Base-by-base conservation (phyloP, 1,284 basidiomycete species). In the Agaricales sp. region DNA sequence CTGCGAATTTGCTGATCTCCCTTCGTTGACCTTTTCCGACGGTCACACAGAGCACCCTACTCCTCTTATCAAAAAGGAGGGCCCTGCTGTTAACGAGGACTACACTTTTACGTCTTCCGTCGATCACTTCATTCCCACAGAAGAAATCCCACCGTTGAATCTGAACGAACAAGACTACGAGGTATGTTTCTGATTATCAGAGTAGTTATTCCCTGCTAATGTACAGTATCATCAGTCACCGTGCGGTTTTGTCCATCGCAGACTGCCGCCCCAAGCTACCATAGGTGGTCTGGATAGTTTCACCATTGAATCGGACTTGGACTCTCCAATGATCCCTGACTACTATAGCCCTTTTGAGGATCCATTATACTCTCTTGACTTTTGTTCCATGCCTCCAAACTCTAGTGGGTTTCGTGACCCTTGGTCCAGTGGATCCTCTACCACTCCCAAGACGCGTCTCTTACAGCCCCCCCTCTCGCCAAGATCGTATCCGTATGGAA, bases 131-230 rank as follows among this genome's bases (percentile, higher is more conserved):
- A 62, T 71, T 12, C 51, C 65, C 2, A 73, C 63, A 6, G 55
- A 59, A 11, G 62, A 67, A 1, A 74, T 74, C 35, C 71, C 73
- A 3, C 54, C 59, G 41, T 56, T 74, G 22, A 59, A 63, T 30
- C 59, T 75, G 11, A n/a, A n/a, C 30, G 30, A 35, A 35, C 30
- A n/a, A n/a, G n/a, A n/a, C n/a, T n/a, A 11, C 30, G 11, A 35
- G 30, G 30, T 35, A 11, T 35, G 30, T 35, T 35, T 35, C n/a
- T n/a, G n/a, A 35, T 35, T n/a, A 35, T 35, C 30, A 11, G 11
- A n/a, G 8, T 35, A 8, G 30, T 35, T 35, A 35, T n/a, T 35
- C n/a, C 8, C 30, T 35, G 30, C 30, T 35, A 11, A n/a, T 35
- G 11, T n/a, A 35, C 30, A 35, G 30, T 35, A 35, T n/a, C 30